These are phyloP conservation scores for Diaporthe destruens DNA, from an alignment of 2,329 filamentous ascomycete species.

Conservation along the genomic window DNA sequence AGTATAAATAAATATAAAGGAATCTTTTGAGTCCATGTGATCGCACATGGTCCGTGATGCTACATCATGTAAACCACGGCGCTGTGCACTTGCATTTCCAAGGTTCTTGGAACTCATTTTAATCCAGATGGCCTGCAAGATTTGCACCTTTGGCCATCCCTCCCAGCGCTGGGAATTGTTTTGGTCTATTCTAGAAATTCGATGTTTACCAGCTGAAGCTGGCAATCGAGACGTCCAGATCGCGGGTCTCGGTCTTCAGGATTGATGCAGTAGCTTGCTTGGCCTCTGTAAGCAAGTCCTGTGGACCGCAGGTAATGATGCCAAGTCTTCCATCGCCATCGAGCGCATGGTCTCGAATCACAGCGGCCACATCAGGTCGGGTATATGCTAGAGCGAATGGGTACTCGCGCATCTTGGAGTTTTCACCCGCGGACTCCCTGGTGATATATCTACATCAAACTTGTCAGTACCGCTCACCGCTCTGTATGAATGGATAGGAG, in stretches of 20 bases:
- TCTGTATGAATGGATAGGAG: background rate
- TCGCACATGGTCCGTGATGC: no score
- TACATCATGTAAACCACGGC: no score
- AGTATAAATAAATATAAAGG: no score
- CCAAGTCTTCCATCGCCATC: slow-evolving; percentile 14
- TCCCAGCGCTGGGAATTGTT: no score
- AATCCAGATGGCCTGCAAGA: no score
- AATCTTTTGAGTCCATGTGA: no score
- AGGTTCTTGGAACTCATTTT: no score
- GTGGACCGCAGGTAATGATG: slow-evolving; percentile 18
- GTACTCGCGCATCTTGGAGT: background rate
- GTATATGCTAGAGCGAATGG: background rate
- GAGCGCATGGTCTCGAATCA: background rate
- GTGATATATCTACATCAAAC: background rate
- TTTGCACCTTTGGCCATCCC: no score
- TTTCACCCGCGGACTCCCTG: background rate
- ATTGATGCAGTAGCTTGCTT: background rate
- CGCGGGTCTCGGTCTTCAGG: background rate
- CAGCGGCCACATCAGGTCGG: background rate
- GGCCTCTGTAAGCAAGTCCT: background rate
- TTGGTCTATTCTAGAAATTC: background rate
- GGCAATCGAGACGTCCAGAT: background rate
- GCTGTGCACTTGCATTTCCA: no score
- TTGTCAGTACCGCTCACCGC: background rate
- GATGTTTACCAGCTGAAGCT: background rate